Percentiles rank a stretch among this genome's conserved stretches.
Evolutionary conservation across 2,329 filamentous ascomycete genomes (phyloP).

Genomic region (Sporothrix mexicana): DNA sequence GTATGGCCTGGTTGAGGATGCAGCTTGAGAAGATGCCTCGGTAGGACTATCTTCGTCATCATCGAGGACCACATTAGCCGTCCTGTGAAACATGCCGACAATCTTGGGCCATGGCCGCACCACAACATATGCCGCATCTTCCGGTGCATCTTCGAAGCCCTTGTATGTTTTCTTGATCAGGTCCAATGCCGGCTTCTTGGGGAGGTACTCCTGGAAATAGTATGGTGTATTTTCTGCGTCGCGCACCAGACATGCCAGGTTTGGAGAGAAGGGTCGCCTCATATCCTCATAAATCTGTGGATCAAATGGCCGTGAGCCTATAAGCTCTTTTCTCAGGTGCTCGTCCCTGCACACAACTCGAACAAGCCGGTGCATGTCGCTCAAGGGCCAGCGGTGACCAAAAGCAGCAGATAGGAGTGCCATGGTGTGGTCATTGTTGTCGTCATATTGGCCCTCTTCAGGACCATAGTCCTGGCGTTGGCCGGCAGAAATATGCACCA

Average conservation of each 20-base stretch:
- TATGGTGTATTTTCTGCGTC: slow-evolving; percentile 48
- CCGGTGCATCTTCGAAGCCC: slow-evolving; percentile 49
- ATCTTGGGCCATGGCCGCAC: slow-evolving; percentile 59
- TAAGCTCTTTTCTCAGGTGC: slow-evolving; percentile 42
- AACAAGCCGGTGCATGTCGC: slow-evolving; percentile 52
- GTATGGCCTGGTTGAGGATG: slow-evolving; percentile 51
- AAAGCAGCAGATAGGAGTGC: slow-evolving; percentile 56
- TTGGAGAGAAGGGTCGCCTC: background rate
- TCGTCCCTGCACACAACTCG: slow-evolving; percentile 46
- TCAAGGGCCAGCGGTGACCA: slow-evolving; percentile 52
- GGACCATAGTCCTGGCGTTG: background rate
- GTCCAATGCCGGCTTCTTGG: slow-evolving; percentile 51
- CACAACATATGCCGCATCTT: slow-evolving; percentile 56
- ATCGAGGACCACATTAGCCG: background rate
- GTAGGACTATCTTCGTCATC: slow-evolving; percentile 17
- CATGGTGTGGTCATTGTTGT: slow-evolving; percentile 51
- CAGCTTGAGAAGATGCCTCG: background rate
- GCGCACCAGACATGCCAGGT: slow-evolving; percentile 49
- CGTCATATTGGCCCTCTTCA: slow-evolving; percentile 3
- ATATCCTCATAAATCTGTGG: background rate
- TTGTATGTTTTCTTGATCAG: slow-evolving; percentile 49
- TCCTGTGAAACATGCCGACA: slow-evolving; percentile 63
- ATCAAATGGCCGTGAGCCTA: slow-evolving; percentile 40
- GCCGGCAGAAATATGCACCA: slow-evolving; percentile 42
- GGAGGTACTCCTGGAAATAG: slow-evolving; percentile 50